Evolutionary conservation across 2,329 filamentous ascomycete species (phyloP).

Genomic region (Diaporthe velutina): DNA sequence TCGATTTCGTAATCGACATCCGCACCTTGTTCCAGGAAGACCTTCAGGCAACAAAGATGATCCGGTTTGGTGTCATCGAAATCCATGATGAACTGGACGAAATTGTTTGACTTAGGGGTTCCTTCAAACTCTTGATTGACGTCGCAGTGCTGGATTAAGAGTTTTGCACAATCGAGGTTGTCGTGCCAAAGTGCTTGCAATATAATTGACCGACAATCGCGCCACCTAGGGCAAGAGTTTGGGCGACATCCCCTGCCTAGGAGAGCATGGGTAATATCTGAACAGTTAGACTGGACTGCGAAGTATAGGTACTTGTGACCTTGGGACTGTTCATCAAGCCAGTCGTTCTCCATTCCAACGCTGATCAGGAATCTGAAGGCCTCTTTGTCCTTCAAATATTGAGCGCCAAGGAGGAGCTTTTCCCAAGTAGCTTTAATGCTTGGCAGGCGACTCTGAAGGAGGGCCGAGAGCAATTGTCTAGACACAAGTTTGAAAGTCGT

Average conservation of each 20-base stretch:
- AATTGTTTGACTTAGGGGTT: background rate
- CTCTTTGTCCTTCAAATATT: background rate
- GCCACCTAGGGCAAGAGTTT: background rate
- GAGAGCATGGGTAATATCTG: background rate
- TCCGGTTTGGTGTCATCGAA: background rate
- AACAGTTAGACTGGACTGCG: background rate
- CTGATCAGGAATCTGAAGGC: background rate
- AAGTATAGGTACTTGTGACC: background rate
- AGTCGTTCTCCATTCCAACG: background rate
- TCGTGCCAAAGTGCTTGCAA: background rate
- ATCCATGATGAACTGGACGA: background rate
- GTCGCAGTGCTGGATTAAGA: background rate
- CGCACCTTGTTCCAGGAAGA: background rate
- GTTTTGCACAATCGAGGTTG: background rate
- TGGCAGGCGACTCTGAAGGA: background rate
- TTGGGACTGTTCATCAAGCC: background rate
- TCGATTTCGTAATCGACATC: background rate
- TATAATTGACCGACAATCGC: background rate
- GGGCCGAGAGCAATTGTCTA: background rate
- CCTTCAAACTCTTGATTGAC: background rate
- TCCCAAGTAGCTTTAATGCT: conserved; percentile 10
- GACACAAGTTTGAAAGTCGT: background rate
- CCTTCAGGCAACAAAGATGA: background rate
- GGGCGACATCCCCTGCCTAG: background rate
- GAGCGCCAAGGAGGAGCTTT: background rate